A percentile compares a stretch with the other conserved stretches of the same genome.
These are phyloP conservation scores for Paramecium sexaurelia DNA, from an alignment of 73 alveolate species.

Conservation along the genomic window DNA sequence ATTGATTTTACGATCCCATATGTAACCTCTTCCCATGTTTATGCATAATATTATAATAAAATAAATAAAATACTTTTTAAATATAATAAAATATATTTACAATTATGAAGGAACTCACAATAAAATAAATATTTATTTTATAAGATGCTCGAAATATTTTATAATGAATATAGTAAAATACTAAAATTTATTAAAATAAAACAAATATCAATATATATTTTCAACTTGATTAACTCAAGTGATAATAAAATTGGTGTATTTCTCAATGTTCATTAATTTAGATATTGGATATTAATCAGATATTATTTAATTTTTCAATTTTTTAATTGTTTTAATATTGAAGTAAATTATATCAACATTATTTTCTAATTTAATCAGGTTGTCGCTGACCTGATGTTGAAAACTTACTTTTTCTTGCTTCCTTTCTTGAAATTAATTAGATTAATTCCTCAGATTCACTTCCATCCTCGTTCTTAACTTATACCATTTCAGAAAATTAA, in stretches of 20 bases:
- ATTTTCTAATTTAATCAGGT: background rate
- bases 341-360: constrained; percentile 1
- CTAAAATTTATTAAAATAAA: too few species aligned
- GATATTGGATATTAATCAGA: too few species aligned
- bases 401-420: constrained; percentile 2
- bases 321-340: background rate
- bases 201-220: too few species aligned
- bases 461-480: constrained; percentile 13
- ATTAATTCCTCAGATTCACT: constrained; percentile 1
- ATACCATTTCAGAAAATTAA: background rate
- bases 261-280: too few species aligned
- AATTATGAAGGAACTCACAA: background rate
- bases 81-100: background rate
- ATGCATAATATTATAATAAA: background rate
- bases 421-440: background rate
- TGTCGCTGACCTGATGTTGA: background rate
- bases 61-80: background rate
- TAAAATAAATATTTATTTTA: background rate
- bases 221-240: too few species aligned
- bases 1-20: background rate
- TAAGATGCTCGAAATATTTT: too few species aligned
- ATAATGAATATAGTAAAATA: too few species aligned
- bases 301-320: too few species aligned
- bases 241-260: too few species aligned
- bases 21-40: constrained; percentile 46